Evolutionary conservation across 805 yeast genomes (phyloP).

Genomic region (Candida chauliodis): DNA sequence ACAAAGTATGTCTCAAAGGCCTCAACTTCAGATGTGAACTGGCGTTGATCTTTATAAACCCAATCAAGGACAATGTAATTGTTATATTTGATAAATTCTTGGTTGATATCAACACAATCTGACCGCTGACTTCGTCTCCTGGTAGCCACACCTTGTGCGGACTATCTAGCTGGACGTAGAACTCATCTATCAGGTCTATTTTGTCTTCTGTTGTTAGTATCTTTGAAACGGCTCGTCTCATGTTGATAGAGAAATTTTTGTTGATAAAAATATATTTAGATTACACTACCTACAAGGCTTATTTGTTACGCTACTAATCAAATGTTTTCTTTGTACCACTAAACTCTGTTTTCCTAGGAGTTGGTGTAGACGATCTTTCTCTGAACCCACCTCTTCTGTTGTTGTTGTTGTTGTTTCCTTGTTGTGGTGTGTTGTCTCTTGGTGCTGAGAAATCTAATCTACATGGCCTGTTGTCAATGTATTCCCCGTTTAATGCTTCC

Average conservation of each 20-base stretch:
- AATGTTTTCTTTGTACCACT: slow-evolving; percentile 82
- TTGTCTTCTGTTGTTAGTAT: slow-evolving; percentile 26
- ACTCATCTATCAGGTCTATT: slow-evolving; percentile 50
- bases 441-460: slow-evolving; percentile 96
- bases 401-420: slow-evolving; percentile 14
- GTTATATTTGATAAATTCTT: slow-evolving; percentile 53
- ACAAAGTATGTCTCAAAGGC: slow-evolving; percentile 49
- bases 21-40: slow-evolving; percentile 51
- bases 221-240: slow-evolving; percentile 53
- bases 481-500: slow-evolving; percentile 83
- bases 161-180: slow-evolving; percentile 65
- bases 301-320: slow-evolving; percentile 42
- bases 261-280: slow-evolving; percentile 3
- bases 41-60: slow-evolving; percentile 54
- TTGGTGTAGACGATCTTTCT: slow-evolving; percentile 50
- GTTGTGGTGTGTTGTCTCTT: slow-evolving; percentile 49
- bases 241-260: slow-evolving; percentile 12
- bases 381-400: slow-evolving; percentile 38
- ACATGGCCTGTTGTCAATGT: slow-evolving; percentile 87
- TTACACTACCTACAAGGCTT: slow-evolving; percentile 8
- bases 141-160: slow-evolving; percentile 80
- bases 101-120: slow-evolving; percentile 52
- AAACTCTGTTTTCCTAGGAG: slow-evolving; percentile 65
- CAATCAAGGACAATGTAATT: slow-evolving; percentile 52
- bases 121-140: slow-evolving; percentile 71